These are phyloP conservation scores for Trichoderma cornu-damae DNA, from an alignment of 2,329 filamentous ascomycete species.

Conservation along the genomic window DNA sequence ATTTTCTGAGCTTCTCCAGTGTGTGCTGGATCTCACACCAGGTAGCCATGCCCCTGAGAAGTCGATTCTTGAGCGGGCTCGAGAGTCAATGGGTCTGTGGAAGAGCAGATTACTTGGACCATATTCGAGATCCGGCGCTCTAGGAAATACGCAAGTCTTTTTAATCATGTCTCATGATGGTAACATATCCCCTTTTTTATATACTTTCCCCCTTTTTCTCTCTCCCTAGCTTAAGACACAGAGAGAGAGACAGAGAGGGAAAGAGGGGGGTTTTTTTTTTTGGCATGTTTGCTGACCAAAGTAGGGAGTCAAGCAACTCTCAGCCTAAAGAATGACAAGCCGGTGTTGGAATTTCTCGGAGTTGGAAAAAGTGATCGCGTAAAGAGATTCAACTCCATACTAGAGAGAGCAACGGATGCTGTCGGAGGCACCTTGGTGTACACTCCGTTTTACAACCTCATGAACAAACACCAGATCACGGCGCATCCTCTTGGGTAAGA, in stretches of 20 bases:
- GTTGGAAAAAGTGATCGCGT: constrained; percentile 53
- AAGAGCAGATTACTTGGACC: constrained; percentile 54
- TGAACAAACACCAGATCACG: constrained; percentile 55
- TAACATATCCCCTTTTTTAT: no score
- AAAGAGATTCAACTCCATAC: constrained; percentile 45
- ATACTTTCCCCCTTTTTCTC: no score
- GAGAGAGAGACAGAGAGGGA: no score
- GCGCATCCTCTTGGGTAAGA: constrained; percentile 57
- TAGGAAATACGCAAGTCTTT: constrained; percentile 58
- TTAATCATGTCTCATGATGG: constrained; percentile 64
- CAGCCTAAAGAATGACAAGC: constrained; percentile 54
- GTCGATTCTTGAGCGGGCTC: constrained; percentile 4
- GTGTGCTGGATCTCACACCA: constrained; percentile 51
- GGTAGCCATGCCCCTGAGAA: background rate
- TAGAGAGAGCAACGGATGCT: constrained; percentile 50
- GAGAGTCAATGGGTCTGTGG: constrained; percentile 24
- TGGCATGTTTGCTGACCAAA: background rate
- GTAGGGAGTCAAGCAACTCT: constrained; percentile 54
- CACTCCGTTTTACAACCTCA: constrained; percentile 52
- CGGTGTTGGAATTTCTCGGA: constrained; percentile 54
- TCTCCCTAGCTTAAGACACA: rapidly evolving
- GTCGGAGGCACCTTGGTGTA: constrained; percentile 57
- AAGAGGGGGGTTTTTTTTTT: no score
- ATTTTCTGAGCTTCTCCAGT: constrained; percentile 51
- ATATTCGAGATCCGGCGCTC: constrained; percentile 50